Evolutionary conservation across 2,329 filamentous ascomycete species (phyloP), one percentile per base, ranked within the genome.

Genomic region (Cytospora piceicola): DNA sequence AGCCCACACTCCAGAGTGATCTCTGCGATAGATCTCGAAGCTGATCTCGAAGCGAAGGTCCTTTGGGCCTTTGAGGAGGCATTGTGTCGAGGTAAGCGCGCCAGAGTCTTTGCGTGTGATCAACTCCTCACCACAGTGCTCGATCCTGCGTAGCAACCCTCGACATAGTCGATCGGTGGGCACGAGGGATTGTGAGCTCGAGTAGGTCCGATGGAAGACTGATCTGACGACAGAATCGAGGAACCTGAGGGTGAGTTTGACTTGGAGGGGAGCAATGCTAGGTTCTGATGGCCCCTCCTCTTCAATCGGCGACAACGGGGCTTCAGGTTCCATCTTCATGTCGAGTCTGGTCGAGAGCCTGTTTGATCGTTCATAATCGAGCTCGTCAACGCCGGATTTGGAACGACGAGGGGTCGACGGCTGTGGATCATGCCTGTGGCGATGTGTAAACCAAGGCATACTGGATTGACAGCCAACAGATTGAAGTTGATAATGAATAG

Each of bases 81-180:
- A 72, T 66, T 71, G 70, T 39, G 75, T 74, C 27, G 46, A 15
- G 54, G 80, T 77, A 22, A 83, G 75, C 17, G 83, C 83, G 34
- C 71, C 73, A 20, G 80, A 79, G 71, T 86, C 83, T 67, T 79
- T 80, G 65, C 83, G 80, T 29, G 83, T 85, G 70, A 86, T 81
- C 64, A 86, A 76, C 72, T 86, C 83, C 51, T 80, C 73, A 65
- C 79, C 81, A 75, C 81, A 83, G 71, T 85, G 81, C 69, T 83
- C 78, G 54, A 86, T 77, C 49, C 82, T 81, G 32, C 79, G 78
- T 15, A 85, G 71, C n/a, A 86, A 72, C 2, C 78, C 82, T 46
- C 80, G 77, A 70, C 81, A 83, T 55, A 85, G 72, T n/a, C 78
- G 76, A 64, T 82, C 79, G 51, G 79, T 80, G 57, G 79, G 77